These are phyloP conservation scores for Yarrowia sp. DNA, from an alignment of 805 yeast species.

Conservation along the genomic window DNA sequence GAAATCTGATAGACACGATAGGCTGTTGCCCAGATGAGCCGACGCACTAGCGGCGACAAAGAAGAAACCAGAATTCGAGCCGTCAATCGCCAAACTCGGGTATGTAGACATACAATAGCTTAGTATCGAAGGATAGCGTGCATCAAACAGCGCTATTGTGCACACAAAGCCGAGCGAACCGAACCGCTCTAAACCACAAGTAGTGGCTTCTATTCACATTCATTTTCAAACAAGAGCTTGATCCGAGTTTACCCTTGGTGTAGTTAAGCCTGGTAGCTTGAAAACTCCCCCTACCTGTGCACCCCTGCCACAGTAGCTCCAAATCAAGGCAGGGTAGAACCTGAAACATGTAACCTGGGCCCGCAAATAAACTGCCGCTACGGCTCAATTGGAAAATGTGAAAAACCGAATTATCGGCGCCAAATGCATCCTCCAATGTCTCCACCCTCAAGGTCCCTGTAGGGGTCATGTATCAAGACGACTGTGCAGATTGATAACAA, in stretches of 20 bases:
- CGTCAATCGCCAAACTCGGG: conserved; percentile 5
- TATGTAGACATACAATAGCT: conserved; percentile 17
- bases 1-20: neutral
- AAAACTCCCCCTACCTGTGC: no score
- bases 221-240: no score
- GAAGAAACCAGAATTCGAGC: neutral
- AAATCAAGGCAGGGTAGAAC: conserved; percentile 10
- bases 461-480: no score
- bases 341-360: conserved; percentile 13
- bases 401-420: neutral
- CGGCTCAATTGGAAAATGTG: neutral
- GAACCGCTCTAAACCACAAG: neutral
- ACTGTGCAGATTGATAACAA: conserved; percentile 11
- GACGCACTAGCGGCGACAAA: conserved; percentile 1
- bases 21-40: conserved; percentile 3
- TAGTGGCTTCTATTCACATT: neutral
- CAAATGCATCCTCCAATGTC: no score
- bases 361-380: neutral
- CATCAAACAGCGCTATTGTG: conserved; percentile 13
- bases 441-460: no score
- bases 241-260: no score
- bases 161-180: neutral
- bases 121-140: conserved; percentile 2
- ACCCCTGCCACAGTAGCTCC: conserved; percentile 20
- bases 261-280: no score